Conservation (phyloP, 768 basidiomycete species). For the Guyanaporus albipodus region DNA sequence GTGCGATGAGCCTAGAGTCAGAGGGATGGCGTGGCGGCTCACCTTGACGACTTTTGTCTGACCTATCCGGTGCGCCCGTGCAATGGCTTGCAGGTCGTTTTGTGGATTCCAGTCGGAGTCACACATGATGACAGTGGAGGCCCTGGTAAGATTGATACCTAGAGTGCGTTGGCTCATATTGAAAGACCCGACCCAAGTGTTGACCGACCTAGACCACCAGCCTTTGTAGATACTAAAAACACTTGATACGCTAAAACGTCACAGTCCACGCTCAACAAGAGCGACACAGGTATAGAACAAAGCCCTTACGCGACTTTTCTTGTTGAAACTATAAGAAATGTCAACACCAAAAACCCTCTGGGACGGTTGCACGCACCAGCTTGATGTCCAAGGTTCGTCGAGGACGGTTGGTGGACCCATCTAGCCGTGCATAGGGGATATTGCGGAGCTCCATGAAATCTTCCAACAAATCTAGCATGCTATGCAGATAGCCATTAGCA, state of each 20-base stretch:
- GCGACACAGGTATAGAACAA: neutral
- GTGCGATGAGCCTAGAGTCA: neutral
- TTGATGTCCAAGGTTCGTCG: slow-evolving; percentile 56
- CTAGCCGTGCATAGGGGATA: slow-evolving; percentile 58
- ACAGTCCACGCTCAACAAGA: slow-evolving; percentile 5
- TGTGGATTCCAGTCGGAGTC: slow-evolving; percentile 70
- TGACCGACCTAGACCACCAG: slow-evolving; percentile 60
- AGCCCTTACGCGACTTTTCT: slow-evolving; percentile 48
- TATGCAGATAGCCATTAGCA: slow-evolving; percentile 20
- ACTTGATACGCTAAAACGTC: slow-evolving; percentile 52
- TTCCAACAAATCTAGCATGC: slow-evolving; percentile 67
- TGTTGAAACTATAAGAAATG: slow-evolving; percentile 47
- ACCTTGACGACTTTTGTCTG: slow-evolving; percentile 70
- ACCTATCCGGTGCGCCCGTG: slow-evolving; percentile 78
- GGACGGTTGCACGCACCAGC: slow-evolving; percentile 35
- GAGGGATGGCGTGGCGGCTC: neutral
- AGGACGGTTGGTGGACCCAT: slow-evolving; percentile 51
- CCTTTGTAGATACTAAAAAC: slow-evolving; percentile 66
- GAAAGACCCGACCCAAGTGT: neutral
- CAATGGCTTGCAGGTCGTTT: slow-evolving; percentile 84
- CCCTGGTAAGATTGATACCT: slow-evolving; percentile 83
- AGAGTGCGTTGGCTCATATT: slow-evolving; percentile 15
- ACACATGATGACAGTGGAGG: slow-evolving; percentile 76
- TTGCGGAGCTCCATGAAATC: slow-evolving; percentile 60
- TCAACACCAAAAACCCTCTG: too few relatives aligned